Evolutionary conservation across 176 grass and related monocot species (phyloP).

Genomic region (Rhynchospora tenuis): DNA sequence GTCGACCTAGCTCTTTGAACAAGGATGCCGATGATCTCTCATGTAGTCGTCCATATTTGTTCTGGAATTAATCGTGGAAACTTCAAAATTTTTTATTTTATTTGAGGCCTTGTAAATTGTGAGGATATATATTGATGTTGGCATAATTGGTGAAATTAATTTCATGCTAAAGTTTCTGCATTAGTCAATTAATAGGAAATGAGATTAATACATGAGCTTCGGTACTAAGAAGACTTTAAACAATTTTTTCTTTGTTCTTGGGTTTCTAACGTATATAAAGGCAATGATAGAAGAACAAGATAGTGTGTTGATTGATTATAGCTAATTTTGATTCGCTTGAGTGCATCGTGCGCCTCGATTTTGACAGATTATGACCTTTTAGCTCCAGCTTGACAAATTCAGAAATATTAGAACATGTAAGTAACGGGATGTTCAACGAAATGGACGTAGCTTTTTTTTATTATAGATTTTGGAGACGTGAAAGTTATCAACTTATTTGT

Average conservation of each 20-base stretch:
- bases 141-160: background rate
- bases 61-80: background rate
- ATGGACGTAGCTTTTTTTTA: background rate
- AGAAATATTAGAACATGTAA: background rate
- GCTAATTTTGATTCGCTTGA: background rate
- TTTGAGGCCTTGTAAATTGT: too few relatives aligned
- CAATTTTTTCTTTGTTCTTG: background rate
- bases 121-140: background rate
- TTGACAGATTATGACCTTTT: background rate
- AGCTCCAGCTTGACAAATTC: background rate
- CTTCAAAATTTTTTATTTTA: too few relatives aligned
- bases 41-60: background rate
- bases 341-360: background rate
- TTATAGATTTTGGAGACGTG: too few relatives aligned
- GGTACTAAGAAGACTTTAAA: background rate
- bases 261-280: background rate
- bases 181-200: background rate
- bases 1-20: slow-evolving; percentile 29
- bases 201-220: background rate
- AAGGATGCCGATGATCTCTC: slow-evolving; percentile 36
- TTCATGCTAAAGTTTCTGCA: background rate
- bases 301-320: too few relatives aligned
- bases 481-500: too few relatives aligned
- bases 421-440: background rate
- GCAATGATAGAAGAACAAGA: too few relatives aligned